phyloP scores from a whole-genome alignment of 2,329 filamentous ascomycete genomes.

The Aquanectria penicillioides region DNA sequence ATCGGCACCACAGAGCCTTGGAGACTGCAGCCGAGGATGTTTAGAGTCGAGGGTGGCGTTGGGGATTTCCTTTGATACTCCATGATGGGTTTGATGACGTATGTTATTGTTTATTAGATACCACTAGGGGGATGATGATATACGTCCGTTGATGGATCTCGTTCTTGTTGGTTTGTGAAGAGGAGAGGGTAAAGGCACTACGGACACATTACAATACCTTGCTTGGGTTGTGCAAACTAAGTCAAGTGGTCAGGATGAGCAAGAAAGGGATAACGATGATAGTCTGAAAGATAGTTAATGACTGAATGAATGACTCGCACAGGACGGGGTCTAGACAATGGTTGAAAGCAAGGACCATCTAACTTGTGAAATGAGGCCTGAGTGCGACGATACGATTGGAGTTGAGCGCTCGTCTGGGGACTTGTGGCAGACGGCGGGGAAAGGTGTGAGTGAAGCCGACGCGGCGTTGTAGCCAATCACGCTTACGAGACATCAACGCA shows the following conservation, averaged over 20 bases:
- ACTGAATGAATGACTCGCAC: slow-evolving; percentile 17
- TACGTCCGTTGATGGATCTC: background rate
- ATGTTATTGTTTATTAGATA: slow-evolving; percentile 7
- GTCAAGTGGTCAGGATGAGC: too few species aligned
- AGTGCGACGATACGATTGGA: slow-evolving; percentile 1
- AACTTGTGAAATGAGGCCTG: background rate
- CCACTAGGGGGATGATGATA: background rate
- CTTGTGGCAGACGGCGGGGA: too few species aligned
- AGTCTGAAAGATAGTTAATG: slow-evolving; percentile 9
- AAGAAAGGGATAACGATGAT: background rate
- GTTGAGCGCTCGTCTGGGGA: too few species aligned
- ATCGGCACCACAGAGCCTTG: background rate
- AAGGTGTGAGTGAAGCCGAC: too few species aligned
- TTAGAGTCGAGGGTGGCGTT: slow-evolving; percentile 19
- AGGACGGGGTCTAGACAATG: background rate
- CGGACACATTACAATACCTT: too few species aligned
- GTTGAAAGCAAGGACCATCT: slow-evolving; percentile 8
- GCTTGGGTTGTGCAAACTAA: background rate
- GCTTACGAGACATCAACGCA: background rate
- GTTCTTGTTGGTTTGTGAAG: background rate
- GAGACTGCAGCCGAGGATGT: background rate
- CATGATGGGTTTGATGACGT: slow-evolving; percentile 7
- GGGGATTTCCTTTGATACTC: background rate
- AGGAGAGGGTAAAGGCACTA: background rate
- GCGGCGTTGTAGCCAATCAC: slow-evolving; percentile 12